Conservation (phyloP, 345 rosid genomes). For the Noccaea bulbosa region DNA sequence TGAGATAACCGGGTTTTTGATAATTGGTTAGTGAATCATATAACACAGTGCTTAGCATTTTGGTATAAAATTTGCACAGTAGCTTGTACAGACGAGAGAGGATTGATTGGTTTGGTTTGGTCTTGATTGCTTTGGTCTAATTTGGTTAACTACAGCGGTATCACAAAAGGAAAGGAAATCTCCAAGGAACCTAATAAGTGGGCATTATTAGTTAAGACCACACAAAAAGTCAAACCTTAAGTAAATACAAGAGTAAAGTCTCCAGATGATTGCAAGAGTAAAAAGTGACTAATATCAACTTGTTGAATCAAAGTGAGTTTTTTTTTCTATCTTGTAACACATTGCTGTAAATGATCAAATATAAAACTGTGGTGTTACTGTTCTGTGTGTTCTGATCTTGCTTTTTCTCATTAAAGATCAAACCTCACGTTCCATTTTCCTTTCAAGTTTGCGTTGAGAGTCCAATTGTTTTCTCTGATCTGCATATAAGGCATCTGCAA, state of each 20-base stretch:
- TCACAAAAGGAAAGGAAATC: constrained; percentile 11
- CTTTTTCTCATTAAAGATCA: constrained; percentile 50
- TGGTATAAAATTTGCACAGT: constrained; percentile 5
- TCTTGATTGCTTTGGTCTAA: neutral
- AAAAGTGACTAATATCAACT: neutral
- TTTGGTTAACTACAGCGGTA: constrained; percentile 8
- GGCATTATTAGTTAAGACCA: constrained; percentile 13
- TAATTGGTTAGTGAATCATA: constrained; percentile 14
- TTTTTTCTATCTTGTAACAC: constrained; percentile 15
- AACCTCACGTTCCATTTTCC: constrained; percentile 81
- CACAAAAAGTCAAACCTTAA: constrained; percentile 21
- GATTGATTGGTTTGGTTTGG: neutral
- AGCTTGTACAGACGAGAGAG: constrained; percentile 6
- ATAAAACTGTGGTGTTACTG: constrained; percentile 16
- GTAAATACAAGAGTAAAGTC: constrained; percentile 16
- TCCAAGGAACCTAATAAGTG: neutral
- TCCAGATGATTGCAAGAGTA: constrained; percentile 23
- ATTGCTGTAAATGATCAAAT: constrained; percentile 3
- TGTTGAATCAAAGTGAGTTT: constrained; percentile 3
- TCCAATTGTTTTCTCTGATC: constrained; percentile 89
- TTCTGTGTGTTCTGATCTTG: constrained; percentile 2
- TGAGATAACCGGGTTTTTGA: constrained; percentile 1
- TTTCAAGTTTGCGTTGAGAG: constrained; percentile 68
- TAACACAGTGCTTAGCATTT: neutral
- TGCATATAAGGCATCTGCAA: constrained; percentile 81